Percentiles rank a stretch among this genome's conserved stretches.
These are phyloP conservation scores for Paraphoma chrysanthemicola DNA, from an alignment of 2,329 filamentous ascomycete species.

Conservation along the genomic window DNA sequence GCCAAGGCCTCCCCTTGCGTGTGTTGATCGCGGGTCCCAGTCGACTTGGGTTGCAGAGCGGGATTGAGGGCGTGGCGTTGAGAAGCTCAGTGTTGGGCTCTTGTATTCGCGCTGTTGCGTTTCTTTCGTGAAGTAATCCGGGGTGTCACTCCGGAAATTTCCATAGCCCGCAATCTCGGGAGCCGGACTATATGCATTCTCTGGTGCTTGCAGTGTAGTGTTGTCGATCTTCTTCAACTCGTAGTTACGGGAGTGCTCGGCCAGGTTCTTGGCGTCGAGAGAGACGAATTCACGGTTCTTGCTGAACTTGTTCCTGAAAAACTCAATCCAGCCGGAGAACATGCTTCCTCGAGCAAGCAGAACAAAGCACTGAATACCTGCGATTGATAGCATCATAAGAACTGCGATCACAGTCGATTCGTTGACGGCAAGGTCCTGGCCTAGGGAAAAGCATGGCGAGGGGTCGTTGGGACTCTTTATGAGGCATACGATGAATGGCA, in stretches of 20 bases:
- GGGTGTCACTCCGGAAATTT: constrained; percentile 34
- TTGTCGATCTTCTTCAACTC: constrained; percentile 45
- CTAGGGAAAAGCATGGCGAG: constrained; percentile 68
- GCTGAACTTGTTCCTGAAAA: constrained; percentile 59
- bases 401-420: constrained; percentile 82
- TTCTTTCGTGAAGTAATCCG: constrained; percentile 46
- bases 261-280: constrained; percentile 69
- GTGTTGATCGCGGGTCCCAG: constrained; percentile 46
- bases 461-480: constrained; percentile 64
- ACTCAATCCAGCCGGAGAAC: constrained; percentile 80
- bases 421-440: constrained; percentile 70
- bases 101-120: constrained; percentile 48
- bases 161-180: constrained; percentile 30
- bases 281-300: constrained; percentile 84
- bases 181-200: constrained; percentile 19
- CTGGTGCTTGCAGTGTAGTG: constrained; percentile 29
- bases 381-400: constrained; percentile 79
- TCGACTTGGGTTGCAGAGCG: constrained; percentile 34
- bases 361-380: constrained; percentile 83
- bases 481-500: constrained; percentile 78
- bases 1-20: constrained; percentile 49
- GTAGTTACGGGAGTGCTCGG: constrained; percentile 39
- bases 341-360: constrained; percentile 86
- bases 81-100: constrained; percentile 50
- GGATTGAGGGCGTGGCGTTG: constrained; percentile 48